phyloP scores from a whole-genome alignment of 2,329 filamentous ascomycete species.

The Fusarium sp. region DNA sequence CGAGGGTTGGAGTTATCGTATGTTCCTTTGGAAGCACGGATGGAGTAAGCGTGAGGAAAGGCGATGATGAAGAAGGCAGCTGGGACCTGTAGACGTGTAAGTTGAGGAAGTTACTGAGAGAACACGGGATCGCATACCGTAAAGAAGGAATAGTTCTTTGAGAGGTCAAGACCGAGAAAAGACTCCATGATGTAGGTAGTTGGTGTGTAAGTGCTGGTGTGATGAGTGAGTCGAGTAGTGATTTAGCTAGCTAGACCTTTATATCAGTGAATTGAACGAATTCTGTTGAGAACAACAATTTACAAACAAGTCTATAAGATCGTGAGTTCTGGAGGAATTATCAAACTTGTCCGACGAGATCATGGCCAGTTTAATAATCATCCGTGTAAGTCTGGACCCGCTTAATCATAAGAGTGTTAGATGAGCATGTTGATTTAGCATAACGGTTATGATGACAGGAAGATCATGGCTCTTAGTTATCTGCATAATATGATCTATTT shows the following conservation, averaged over 20 bases:
- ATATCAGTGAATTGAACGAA: constrained; percentile 12
- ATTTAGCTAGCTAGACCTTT: neutral
- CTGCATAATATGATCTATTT: too few relatives aligned
- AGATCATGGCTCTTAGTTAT: too few relatives aligned
- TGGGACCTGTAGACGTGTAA: constrained; percentile 54
- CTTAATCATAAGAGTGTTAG: neutral
- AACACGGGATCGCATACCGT: constrained; percentile 39
- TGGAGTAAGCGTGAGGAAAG: constrained; percentile 56
- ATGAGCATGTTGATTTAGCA: constrained; percentile 34
- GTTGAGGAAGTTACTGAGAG: neutral
- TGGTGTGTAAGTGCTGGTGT: neutral
- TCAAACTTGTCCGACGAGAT: constrained; percentile 22
- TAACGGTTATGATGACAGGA: constrained; percentile 11
- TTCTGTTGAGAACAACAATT: constrained; percentile 28
- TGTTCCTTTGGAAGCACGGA: constrained; percentile 49
- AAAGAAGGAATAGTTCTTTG: constrained; percentile 56
- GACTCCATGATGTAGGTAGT: constrained; percentile 48
- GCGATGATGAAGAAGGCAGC: constrained; percentile 56
- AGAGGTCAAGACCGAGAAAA: constrained; percentile 53
- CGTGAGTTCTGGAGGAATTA: constrained; percentile 26
- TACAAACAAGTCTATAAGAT: neutral
- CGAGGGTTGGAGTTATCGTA: constrained; percentile 60
- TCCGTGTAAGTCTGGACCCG: constrained; percentile 10
- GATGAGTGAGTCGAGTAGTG: neutral
- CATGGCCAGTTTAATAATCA: constrained; percentile 35